Percentiles rank a stretch among this genome's conserved stretches.
Conservation (phyloP, 2,329 filamentous ascomycete species). For the Sporothrix protearum region DNA sequence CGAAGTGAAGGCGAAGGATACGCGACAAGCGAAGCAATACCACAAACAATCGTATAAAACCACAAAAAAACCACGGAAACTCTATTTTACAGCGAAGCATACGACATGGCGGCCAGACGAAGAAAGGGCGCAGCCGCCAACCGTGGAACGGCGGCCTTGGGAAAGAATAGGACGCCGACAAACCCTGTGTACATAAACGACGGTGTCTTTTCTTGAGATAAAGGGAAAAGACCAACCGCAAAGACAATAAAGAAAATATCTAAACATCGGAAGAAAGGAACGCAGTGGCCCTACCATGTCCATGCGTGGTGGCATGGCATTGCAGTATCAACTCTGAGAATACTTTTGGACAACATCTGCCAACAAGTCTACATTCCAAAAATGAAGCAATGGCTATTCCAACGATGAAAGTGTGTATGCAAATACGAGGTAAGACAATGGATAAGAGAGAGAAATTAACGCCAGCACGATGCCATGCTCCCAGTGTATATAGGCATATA, state of each 20-base stretch:
- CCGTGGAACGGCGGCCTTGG: not conserved
- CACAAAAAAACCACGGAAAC: not conserved
- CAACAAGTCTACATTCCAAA: not conserved
- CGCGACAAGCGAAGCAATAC: not conserved
- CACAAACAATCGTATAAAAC: not conserved
- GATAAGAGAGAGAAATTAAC: not conserved
- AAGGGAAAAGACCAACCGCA: not conserved
- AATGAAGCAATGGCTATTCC: not conserved
- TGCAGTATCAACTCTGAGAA: not conserved
- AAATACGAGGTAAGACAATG: too few relatives aligned
- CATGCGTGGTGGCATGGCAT: not conserved
- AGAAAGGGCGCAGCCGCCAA: not conserved
- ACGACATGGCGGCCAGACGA: not conserved
- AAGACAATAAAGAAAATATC: not conserved
- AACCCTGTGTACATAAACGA: not conserved
- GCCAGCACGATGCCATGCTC: not conserved
- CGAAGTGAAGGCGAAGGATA: too few relatives aligned
- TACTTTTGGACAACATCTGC: not conserved
- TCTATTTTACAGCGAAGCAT: conserved; percentile 11
- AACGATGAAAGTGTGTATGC: not conserved
- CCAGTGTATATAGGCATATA: not conserved
- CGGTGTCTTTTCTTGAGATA: not conserved
- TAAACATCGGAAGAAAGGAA: not conserved
- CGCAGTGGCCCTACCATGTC: not conserved
- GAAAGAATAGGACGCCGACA: not conserved